Conservation (phyloP, 2,329 filamentous ascomycete genomes). For the Magnaporthiopsis rhizophila region DNA sequence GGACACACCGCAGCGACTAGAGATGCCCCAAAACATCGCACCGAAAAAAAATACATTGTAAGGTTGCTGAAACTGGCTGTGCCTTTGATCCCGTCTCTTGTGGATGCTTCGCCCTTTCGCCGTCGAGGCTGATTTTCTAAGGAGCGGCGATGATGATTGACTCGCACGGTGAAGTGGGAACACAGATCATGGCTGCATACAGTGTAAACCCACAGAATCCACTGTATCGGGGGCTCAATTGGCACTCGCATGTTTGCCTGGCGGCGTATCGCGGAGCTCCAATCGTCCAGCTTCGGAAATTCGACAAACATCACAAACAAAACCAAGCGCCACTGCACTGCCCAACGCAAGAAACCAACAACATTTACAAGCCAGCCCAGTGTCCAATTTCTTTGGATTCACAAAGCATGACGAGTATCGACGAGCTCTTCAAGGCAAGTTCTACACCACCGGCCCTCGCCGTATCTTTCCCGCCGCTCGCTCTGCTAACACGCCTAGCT, state of each 20-base stretch:
- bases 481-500: background rate
- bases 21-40: no score
- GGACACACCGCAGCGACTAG: background rate
- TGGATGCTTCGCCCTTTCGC: no score
- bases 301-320: background rate
- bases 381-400: background rate
- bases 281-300: background rate
- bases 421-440: slow-evolving; percentile 50
- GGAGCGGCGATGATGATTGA: no score
- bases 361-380: background rate
- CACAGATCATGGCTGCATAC: background rate
- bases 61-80: background rate
- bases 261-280: background rate
- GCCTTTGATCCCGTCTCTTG: background rate
- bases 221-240: background rate
- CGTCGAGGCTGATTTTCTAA: no score
- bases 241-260: background rate
- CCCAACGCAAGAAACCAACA: background rate
- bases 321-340: no score
- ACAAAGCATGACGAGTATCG: slow-evolving; percentile 45
- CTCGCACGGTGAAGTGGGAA: no score
- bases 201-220: background rate
- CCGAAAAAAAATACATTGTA: no score
- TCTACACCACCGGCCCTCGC: slow-evolving; percentile 7
- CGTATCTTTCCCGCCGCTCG: background rate